Percentiles rank a stretch among this genome's conserved stretches.
These are phyloP conservation scores for Epicoccum sorghinum DNA, from an alignment of 2,329 filamentous ascomycete genomes.

Conservation along the genomic window DNA sequence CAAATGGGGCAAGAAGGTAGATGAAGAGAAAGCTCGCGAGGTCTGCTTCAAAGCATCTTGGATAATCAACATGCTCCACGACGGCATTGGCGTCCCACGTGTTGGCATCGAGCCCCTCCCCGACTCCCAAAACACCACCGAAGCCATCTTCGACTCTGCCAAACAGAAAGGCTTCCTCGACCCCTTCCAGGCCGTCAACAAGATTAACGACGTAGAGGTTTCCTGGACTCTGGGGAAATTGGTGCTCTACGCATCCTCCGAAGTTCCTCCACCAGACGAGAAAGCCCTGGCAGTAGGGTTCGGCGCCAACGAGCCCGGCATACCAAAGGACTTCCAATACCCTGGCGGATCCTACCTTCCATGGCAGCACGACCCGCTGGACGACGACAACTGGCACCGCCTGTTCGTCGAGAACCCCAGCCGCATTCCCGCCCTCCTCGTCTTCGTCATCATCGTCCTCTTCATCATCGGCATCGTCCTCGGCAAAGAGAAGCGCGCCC, in stretches of 20 bases:
- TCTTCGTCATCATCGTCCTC: constrained; percentile 77
- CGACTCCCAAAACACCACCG: constrained; percentile 70
- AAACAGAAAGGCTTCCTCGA: constrained; percentile 79
- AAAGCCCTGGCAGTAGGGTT: constrained; percentile 83
- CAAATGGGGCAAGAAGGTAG: constrained; percentile 77
- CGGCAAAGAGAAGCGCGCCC: constrained; percentile 74
- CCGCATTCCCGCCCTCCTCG: constrained; percentile 73
- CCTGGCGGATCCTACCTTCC: constrained; percentile 64
- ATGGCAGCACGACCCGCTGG: constrained; percentile 52
- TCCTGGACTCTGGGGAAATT: constrained; percentile 98
- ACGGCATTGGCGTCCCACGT: constrained; percentile 91
- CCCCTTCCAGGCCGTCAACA: constrained; percentile 90
- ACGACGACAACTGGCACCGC: constrained; percentile 59
- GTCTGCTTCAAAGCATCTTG: constrained; percentile 98
- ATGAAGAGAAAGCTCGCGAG: constrained; percentile 75
- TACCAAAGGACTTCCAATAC: constrained; percentile 81
- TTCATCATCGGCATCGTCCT: constrained; percentile 75
- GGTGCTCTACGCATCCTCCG: constrained; percentile 89
- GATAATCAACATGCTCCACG: constrained; percentile 95
- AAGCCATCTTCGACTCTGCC: constrained; percentile 69
- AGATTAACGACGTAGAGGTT: constrained; percentile 88
- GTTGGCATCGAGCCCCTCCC: constrained; percentile 73
- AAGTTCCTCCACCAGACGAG: constrained; percentile 70
- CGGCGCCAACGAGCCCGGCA: constrained; percentile 76
- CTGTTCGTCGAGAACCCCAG: constrained; percentile 70